Evolutionary conservation across 2,329 filamentous ascomycete genomes (phyloP).

Genomic region (Cercospora brassicicola): DNA sequence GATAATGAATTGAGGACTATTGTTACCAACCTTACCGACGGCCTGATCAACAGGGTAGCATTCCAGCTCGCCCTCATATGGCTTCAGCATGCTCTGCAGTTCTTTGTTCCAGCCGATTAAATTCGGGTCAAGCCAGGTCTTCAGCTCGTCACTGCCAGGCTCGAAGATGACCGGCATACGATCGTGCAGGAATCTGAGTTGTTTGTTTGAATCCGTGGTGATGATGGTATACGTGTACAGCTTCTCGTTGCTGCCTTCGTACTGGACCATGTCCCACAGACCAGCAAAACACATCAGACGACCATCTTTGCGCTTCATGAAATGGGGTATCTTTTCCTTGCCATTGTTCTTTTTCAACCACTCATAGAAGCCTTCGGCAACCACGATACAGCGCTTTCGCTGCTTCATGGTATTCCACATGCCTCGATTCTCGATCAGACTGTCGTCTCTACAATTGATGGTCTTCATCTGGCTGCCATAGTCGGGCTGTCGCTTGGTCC

Average conservation of each 20-base stretch:
- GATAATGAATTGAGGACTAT: slow-evolving; percentile 78
- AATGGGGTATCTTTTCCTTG: slow-evolving; percentile 83
- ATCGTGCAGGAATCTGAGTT: slow-evolving; percentile 84
- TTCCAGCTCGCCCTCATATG: slow-evolving; percentile 75
- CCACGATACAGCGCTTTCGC: slow-evolving; percentile 79
- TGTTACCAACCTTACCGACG: slow-evolving; percentile 91
- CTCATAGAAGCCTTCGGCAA: slow-evolving; percentile 93
- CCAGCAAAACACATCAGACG: slow-evolving; percentile 86
- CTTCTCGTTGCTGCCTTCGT: slow-evolving; percentile 69
- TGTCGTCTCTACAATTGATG: slow-evolving; percentile 94
- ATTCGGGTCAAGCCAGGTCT: slow-evolving; percentile 74
- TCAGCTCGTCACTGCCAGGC: slow-evolving; percentile 67
- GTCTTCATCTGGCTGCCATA: slow-evolving; percentile 78
- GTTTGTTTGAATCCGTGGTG: slow-evolving; percentile 81
- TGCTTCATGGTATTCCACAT: slow-evolving; percentile 94
- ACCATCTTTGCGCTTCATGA: slow-evolving; percentile 76
- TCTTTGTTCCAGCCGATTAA: slow-evolving; percentile 73
- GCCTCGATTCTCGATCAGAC: slow-evolving; percentile 69
- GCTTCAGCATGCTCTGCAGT: slow-evolving; percentile 75
- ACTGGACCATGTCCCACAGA: slow-evolving; percentile 84
- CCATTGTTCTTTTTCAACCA: slow-evolving; percentile 79
- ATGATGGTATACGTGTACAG: slow-evolving; percentile 91
- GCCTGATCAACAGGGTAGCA: slow-evolving; percentile 84
- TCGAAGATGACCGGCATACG: slow-evolving; percentile 94
- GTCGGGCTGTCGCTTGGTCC: slow-evolving; percentile 81